A percentile compares a stretch with the other conserved stretches of the same genome.
Conservation (phyloP, 2,329 filamentous ascomycete genomes). For the Xylaria sp. region DNA sequence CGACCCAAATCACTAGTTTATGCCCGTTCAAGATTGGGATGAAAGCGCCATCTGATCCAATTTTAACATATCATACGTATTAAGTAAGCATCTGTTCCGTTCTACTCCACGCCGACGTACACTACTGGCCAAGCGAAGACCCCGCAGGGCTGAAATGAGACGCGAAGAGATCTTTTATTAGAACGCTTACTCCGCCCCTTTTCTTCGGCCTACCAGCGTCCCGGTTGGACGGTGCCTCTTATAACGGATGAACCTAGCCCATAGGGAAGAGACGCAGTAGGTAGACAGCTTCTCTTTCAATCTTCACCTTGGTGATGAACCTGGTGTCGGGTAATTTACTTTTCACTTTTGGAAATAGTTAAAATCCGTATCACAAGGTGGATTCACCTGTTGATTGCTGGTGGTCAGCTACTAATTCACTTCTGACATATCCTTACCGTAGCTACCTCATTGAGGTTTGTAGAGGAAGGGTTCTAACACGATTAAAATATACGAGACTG, state of each 20-base stretch:
- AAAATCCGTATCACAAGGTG: neutral
- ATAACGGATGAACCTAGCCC: neutral
- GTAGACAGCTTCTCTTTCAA: neutral
- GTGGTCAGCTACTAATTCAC: too few relatives aligned
- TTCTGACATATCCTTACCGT: neutral
- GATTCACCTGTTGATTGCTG: neutral
- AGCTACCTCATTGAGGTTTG: neutral
- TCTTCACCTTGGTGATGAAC: neutral
- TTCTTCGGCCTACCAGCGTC: neutral
- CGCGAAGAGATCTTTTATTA: neutral
- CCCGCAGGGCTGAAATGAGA: slow-evolving; percentile 16
- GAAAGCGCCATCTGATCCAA: neutral
- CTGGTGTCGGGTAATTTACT: neutral
- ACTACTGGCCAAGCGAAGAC: neutral
- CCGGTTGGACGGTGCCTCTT: neutral
- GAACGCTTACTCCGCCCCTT: neutral
- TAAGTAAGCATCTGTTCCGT: neutral
- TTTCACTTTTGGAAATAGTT: neutral
- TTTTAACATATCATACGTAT: slow-evolving; percentile 1
- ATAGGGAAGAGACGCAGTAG: neutral
- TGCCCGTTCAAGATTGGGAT: slow-evolving; percentile 16
- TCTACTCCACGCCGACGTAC: neutral
- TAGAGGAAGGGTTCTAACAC: neutral
- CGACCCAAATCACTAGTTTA: neutral
- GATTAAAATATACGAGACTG: neutral